Conservation (phyloP, 805 yeast species). For the Starmerella lactis-condensi region DNA sequence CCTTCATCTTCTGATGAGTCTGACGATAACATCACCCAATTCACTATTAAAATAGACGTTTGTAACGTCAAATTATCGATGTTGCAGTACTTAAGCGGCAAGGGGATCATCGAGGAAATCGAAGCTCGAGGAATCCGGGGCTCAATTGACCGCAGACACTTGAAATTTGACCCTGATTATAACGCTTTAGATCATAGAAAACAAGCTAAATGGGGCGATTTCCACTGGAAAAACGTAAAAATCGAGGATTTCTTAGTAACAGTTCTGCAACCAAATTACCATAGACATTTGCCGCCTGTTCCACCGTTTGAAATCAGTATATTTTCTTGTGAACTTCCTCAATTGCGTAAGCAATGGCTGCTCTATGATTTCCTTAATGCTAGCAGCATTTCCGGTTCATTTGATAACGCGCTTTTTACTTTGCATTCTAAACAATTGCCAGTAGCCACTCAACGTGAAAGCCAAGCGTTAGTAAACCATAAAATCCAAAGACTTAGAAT, state of each 20-base stretch:
- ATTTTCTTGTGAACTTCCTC: conserved; percentile 66
- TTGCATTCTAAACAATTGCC: conserved; percentile 56
- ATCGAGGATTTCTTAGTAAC: conserved; percentile 76
- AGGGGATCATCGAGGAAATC: conserved; percentile 65
- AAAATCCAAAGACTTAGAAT: conserved; percentile 54
- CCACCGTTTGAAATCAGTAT: conserved; percentile 74
- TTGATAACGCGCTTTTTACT: conserved; percentile 83
- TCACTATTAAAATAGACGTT: conserved; percentile 75
- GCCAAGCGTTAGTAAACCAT: conserved; percentile 16
- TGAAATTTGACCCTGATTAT: conserved; percentile 62
- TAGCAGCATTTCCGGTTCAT: conserved; percentile 69
- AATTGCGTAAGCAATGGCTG: conserved; percentile 80
- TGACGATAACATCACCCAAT: conserved; percentile 95
- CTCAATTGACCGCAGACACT: conserved; percentile 77
- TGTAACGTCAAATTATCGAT: conserved; percentile 65
- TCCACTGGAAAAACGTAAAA: conserved; percentile 66
- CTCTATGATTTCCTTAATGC: conserved; percentile 76
- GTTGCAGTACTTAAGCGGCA: conserved; percentile 74
- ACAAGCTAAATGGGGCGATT: conserved; percentile 66
- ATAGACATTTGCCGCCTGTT: conserved; percentile 26
- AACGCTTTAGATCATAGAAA: conserved; percentile 66
- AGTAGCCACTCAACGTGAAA: conserved; percentile 20
- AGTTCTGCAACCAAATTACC: conserved; percentile 46
- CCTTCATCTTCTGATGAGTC: conserved; percentile 35
- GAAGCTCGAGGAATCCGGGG: conserved; percentile 79